Percentiles rank a stretch among this genome's conserved stretches.
Conservation (phyloP, 2,329 filamentous ascomycete genomes). For the Neofusicoccum laricinum region DNA sequence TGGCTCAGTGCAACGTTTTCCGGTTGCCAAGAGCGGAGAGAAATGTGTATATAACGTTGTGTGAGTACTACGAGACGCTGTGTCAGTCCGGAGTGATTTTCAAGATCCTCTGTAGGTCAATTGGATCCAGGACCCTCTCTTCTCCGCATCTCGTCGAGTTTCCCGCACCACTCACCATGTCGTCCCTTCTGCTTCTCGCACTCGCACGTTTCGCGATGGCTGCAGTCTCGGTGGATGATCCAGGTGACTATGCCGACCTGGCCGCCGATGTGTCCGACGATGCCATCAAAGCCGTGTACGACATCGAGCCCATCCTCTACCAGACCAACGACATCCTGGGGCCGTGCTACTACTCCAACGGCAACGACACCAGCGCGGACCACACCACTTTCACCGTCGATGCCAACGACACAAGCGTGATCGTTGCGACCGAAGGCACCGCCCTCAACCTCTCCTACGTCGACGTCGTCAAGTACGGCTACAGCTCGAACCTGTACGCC, state of each 20-base stretch:
- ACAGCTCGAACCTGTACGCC: slow-evolving; percentile 24
- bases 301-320: slow-evolving; percentile 5
- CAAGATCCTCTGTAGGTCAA: no score
- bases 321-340: slow-evolving; percentile 1
- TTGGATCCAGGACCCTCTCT: no score
- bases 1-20: not conserved
- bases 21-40: not conserved
- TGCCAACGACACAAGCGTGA: not conserved
- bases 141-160: not conserved
- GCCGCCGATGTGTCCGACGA: not conserved
- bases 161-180: not conserved
- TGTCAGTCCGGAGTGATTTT: not conserved
- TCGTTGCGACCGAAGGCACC: not conserved
- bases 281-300: slow-evolving; percentile 8
- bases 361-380: not conserved
- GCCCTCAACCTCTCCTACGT: not conserved
- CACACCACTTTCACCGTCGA: not conserved
- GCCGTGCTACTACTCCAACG: not conserved
- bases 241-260: not conserved
- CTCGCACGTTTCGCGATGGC: not conserved
- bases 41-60: not conserved
- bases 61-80: not conserved
- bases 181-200: not conserved
- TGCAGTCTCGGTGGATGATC: not conserved
- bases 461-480: slow-evolving; percentile 28